Percentiles rank a stretch among this genome's conserved stretches.
Conservation (phyloP, 163 green algal species). For the Scenedesmus sp. region DNA sequence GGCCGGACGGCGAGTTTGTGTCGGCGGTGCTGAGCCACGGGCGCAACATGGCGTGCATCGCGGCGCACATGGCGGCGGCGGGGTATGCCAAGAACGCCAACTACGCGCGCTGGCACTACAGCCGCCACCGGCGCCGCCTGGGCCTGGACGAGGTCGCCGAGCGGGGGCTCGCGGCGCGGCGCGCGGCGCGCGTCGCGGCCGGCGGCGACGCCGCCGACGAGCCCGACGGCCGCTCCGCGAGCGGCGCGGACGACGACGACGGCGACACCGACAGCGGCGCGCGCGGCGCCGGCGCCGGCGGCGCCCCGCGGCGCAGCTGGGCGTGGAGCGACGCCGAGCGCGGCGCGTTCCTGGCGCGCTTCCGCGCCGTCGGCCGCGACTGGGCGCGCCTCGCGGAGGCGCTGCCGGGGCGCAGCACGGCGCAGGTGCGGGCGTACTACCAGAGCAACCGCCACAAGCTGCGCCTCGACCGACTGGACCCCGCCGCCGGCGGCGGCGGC, state of each 20-base stretch:
- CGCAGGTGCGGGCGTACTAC: conserved; percentile 34
- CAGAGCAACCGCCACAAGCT: conserved; percentile 31
- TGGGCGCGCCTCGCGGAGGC: conserved; percentile 12
- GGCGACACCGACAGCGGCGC: background rate
- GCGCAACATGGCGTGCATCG: conserved; percentile 53
- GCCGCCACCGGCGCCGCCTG: conserved; percentile 44
- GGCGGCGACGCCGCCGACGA: background rate
- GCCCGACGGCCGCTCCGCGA: background rate
- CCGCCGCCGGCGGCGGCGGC: background rate
- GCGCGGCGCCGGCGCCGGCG: background rate
- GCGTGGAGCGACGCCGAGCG: conserved; percentile 16
- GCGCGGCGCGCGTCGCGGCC: conserved; percentile 17
- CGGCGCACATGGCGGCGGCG: conserved; percentile 46
- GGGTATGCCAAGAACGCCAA: conserved; percentile 54
- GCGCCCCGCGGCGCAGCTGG: background rate
- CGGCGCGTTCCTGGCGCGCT: conserved; percentile 6
- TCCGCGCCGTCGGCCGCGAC: conserved; percentile 12
- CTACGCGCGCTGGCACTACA: conserved; percentile 52
- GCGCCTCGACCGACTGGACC: conserved; percentile 10
- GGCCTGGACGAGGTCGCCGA: conserved; percentile 44
- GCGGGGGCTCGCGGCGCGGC: conserved; percentile 5
- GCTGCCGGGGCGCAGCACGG: background rate
- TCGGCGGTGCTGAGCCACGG: conserved; percentile 56
- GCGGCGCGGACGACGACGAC: background rate
- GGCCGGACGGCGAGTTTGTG: conserved; percentile 59